Evolutionary conservation across 1,139 yeast species (phyloP), one percentile per base, ranked within the genome.

Genomic region (Saccharomyces uvarum): DNA sequence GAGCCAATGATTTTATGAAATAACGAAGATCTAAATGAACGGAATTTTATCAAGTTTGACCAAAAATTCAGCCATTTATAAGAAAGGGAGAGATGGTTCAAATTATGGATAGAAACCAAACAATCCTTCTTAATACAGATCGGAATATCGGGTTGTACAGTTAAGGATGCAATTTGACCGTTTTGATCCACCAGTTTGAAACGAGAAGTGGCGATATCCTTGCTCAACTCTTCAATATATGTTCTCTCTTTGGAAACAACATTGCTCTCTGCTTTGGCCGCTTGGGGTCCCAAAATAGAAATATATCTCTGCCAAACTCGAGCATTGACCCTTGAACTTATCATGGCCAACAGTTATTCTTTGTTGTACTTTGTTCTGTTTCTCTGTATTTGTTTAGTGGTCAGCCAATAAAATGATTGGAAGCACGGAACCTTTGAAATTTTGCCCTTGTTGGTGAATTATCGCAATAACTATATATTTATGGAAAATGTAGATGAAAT

Each of bases 21-120:
- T 13, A 63, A 51, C 5, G 67, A 55, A 4, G 61, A 53, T 19
- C 57, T 57, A 48, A 57, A 49, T 41, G 56, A 58, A 31, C 61
- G 59, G 52, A 56, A 55, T 28, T 58, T 56, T 24, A 59, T 47
- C 49, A 63, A 38, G 29, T 59, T 61, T 29, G 58, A 57, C 61
- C 61, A 56, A 14, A 61, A 59, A 19, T 59, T 58, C 32, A 62
- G 47, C 68, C 68, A 62, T 47, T 59, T 60, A 33, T 61, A 60
- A 9, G 62, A 54, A 50, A 64, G 49, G 11, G 61, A 49, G 26
- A 59, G 54, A 3, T 54, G 49, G 24, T 56, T 51, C 7, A 59
- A 51, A 4, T 56, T 57, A 31, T 58, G 57, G 6, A 62, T 50
- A 24, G 63, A 59, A 29, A 61, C 59, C 42, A 58, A 48, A 52